Evolutionary conservation across 495 filamentous ascomycete species (phyloP), one percentile per base, ranked within the genome.

Genomic region (Margaritispora aquatica): DNA sequence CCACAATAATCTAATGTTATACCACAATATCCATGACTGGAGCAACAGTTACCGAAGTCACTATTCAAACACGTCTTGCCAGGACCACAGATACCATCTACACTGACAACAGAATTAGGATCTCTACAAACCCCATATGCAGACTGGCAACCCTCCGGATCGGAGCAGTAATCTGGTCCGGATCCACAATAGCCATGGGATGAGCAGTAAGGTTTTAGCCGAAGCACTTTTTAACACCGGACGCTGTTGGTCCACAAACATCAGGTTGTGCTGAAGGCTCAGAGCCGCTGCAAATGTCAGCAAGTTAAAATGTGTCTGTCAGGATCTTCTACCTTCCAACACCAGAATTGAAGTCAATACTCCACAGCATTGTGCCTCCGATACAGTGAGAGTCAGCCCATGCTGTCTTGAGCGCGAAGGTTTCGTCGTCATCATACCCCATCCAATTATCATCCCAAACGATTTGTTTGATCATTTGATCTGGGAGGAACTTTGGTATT

Each of bases 351-450:
- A 63, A 55, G 36, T 63, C 61, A 21, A 57, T 49, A 38, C 58
- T 61, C 58, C 62, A 64, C 2, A 61, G 20, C 2, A 51, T 36
- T 21, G 49, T 65, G 11, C 60, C 57, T 23, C 71, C 73, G 0
- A 78, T 59, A 46, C 75, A 73, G 19, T 60, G 58, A 15, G 61
- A 21, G 46, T 69, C 67, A n/a, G 71, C 75, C 57, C 55, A 63
- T n/a, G 23, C 49, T 20, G 29, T 60, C 53, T 71, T 71, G 26
- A 57, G 22, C 1, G 1, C 22, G n/a, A 65, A 61, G 11, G 68
- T 68, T 34, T 70, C 62, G 22, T 61, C 54, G 51, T 71, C 67
- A 58, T 69, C 67, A 50, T 71, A 71, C 0, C 60, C 61, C 57
- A 74, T 70, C 62, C 65, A 71, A 46, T 73, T 69, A 49, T 65